Evolutionary conservation across 495 filamentous ascomycete genomes (phyloP).

Genomic region (Aspergillus diversus): DNA sequence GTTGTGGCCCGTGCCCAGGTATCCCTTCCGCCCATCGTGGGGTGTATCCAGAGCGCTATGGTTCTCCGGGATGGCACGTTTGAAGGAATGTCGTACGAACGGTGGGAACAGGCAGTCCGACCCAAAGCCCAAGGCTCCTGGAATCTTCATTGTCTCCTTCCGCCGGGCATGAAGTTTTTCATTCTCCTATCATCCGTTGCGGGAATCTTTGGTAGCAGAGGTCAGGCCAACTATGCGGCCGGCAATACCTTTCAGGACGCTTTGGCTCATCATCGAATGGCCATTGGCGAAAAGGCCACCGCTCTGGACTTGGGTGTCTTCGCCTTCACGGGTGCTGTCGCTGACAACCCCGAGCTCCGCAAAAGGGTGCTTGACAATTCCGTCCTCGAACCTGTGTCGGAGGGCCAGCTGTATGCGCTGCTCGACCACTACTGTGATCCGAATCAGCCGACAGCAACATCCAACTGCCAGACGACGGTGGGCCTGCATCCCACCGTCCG

Average conservation of each 20-base stretch:
- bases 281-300: too few species aligned
- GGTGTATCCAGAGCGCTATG: slow-evolving; percentile 40
- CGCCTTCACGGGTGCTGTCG: too few species aligned
- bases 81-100: slow-evolving; percentile 40
- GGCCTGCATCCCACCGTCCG: too few species aligned
- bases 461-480: too few species aligned
- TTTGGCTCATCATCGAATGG: too few species aligned
- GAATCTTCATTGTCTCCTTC: slow-evolving; percentile 59
- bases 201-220: slow-evolving; percentile 42
- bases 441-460: too few species aligned
- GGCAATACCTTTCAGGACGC: slow-evolving; percentile 10
- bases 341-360: too few species aligned
- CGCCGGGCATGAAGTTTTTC: slow-evolving; percentile 49
- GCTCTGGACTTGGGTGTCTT: too few species aligned
- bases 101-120: slow-evolving; percentile 26
- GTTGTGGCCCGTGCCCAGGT: slow-evolving; percentile 6
- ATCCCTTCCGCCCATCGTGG: slow-evolving; percentile 35
- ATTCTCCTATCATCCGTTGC: slow-evolving; percentile 53
- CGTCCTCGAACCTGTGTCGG: too few species aligned
- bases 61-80: slow-evolving; percentile 40
- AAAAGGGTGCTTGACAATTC: too few species aligned
- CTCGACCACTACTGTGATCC: too few species aligned
- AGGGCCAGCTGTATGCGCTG: too few species aligned
- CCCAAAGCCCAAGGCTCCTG: slow-evolving; percentile 48
- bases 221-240: slow-evolving; percentile 13